Conservation (phyloP, 441 rosid species). For the Erysimum pusillum region DNA sequence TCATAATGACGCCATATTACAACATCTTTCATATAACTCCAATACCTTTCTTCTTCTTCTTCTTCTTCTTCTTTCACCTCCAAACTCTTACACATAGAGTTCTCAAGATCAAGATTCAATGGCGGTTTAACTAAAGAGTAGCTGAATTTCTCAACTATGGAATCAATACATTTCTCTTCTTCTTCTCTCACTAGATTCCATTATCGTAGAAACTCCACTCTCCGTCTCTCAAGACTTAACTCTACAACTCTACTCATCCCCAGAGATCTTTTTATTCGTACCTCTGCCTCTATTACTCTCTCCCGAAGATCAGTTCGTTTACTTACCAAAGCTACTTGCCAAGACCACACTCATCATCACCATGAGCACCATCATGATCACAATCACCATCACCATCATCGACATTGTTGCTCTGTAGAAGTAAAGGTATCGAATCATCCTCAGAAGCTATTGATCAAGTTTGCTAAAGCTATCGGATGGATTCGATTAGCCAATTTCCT, state of each 20-base stretch:
- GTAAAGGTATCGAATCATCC: not conserved
- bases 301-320: not conserved
- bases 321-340: not conserved
- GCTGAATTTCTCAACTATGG: too few relatives aligned
- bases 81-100: too few relatives aligned
- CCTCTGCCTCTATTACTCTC: too few relatives aligned
- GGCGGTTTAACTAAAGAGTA: too few relatives aligned
- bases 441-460: not conserved
- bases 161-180: too few relatives aligned
- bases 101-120: too few relatives aligned
- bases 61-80: too few relatives aligned
- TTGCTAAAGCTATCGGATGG: slow-evolving; percentile 6
- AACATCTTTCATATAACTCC: too few relatives aligned
- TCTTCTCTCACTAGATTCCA: not conserved
- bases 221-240: not conserved
- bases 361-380: not conserved
- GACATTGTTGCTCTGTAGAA: slow-evolving; percentile 5
- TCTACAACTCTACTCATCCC: not conserved
- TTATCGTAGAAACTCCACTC: not conserved
- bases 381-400: not conserved
- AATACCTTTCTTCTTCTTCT: too few relatives aligned
- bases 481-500: not conserved
- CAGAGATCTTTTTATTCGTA: not conserved
- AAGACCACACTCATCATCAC: not conserved
- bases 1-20: too few relatives aligned